Base-by-base conservation (phyloP, 1,139 yeast species). In the Pichia sp. region DNA sequence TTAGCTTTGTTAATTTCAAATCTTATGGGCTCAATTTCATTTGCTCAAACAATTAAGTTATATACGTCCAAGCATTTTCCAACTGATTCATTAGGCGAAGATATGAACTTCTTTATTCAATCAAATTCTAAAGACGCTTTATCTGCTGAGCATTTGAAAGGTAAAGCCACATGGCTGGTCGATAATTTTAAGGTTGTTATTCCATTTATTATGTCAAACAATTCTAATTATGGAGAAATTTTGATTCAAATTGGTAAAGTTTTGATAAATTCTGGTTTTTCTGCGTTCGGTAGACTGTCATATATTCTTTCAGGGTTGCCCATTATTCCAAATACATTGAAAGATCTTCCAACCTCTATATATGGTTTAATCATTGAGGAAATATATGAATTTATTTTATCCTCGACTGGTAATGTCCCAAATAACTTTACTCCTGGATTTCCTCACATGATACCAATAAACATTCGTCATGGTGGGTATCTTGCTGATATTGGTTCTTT, bases 1-100 rank as follows among this genome's bases (percentile, higher is more conserved):
- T 72, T 89, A 62, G 85, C 96, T 0, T 64, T 90, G 48, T 66
- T 88, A 38, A 69, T 90, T 49, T 82, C 95, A 1, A 76, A 83
- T 51, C 67, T 86, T 16, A 67, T 79, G 32, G 84, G 94, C 1
- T 75, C 77, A 16, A 81, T 78, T 5, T 71, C 73, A 43, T 84
- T 88, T 76, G 68, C 79, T 8, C 70, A 72, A 30, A 74, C 83
- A 13, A 83, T 83, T 1, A 69, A 72, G 18, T 67, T 69, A 40
- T 82, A 77, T 62, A 66, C 78, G 8, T 59, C 66, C 2, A 66
- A 68, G 29, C 79, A 74, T 40, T 69, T 77, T 39, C 63, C 56
- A 30, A 38, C 40, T 1, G 57, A 65, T 43, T 45, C 66, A 0
- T 45, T 65, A 16, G 56, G 59, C 27, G 58, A 57, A 32, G 59